Conservation (phyloP, 306 rosid genomes). For the Morella rubra region DNA sequence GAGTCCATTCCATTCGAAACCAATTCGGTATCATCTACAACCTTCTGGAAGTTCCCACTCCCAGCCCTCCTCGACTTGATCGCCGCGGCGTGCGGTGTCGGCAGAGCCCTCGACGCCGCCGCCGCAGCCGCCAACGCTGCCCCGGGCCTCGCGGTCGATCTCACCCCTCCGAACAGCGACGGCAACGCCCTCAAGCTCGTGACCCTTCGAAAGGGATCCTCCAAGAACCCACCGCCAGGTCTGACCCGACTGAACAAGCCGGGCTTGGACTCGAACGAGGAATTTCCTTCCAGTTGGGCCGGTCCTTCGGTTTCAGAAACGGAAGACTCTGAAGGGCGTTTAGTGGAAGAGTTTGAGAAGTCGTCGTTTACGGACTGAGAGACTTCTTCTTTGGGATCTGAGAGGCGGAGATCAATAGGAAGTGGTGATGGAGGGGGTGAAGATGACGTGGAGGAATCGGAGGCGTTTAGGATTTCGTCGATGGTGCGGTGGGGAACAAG, state of each 20-base stretch:
- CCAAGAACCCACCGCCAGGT: slow-evolving; percentile 39
- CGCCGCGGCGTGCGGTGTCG: slow-evolving; percentile 84
- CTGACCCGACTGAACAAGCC: slow-evolving; percentile 39
- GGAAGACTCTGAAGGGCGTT: slow-evolving; percentile 22
- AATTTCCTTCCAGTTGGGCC: slow-evolving; percentile 14
- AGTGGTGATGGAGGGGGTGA: slow-evolving; percentile 43
- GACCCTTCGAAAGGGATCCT: slow-evolving; percentile 40
- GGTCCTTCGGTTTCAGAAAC: slow-evolving; percentile 9
- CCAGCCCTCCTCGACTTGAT: slow-evolving; percentile 68
- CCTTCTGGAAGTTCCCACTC: slow-evolving; percentile 37
- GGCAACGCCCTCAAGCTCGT: slow-evolving; percentile 49
- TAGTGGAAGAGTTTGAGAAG: slow-evolving; percentile 16
- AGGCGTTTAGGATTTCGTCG: slow-evolving; percentile 88
- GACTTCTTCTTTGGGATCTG: slow-evolving; percentile 21
- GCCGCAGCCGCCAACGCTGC: slow-evolving; percentile 92
- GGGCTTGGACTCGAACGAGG: slow-evolving; percentile 28
- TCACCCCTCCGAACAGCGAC: slow-evolving; percentile 63
- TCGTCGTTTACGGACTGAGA: slow-evolving; percentile 15
- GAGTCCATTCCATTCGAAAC: slow-evolving; percentile 40
- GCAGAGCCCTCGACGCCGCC: slow-evolving; percentile 83
- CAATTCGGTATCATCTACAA: neutral
- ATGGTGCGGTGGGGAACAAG: slow-evolving; percentile 62
- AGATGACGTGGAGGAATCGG: slow-evolving; percentile 60
- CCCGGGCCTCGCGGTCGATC: slow-evolving; percentile 85
- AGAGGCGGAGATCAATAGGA: slow-evolving; percentile 13